phyloP scores from a whole-genome alignment of 352 stramenopile genomes.

The Phytophthora pisi region DNA sequence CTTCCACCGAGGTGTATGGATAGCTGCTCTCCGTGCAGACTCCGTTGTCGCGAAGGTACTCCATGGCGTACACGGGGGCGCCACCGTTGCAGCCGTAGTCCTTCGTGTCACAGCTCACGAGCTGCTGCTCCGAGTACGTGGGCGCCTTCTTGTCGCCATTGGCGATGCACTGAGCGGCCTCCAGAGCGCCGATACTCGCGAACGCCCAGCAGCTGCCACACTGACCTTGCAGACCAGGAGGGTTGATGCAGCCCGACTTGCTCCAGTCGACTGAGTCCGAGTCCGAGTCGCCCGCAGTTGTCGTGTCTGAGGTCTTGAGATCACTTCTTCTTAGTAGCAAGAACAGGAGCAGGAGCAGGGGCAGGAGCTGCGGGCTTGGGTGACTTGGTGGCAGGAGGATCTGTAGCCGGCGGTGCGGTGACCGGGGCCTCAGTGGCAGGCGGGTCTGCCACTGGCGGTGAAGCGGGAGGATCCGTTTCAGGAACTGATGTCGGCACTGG shows the following conservation, averaged over 20 bases:
- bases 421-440: slow-evolving; percentile 4
- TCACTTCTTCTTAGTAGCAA: slow-evolving; percentile 25
- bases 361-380: slow-evolving; percentile 2
- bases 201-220: slow-evolving; percentile 99
- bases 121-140: slow-evolving; percentile 91
- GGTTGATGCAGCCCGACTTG: slow-evolving; percentile 45
- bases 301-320: slow-evolving; percentile 3
- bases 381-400: not conserved
- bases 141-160: slow-evolving; percentile 63
- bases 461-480: not conserved
- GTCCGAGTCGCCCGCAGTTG: slow-evolving; percentile 23
- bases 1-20: slow-evolving; percentile 70
- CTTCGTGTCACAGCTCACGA: slow-evolving; percentile 90
- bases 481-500: slow-evolving; percentile 6
- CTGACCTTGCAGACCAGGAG: slow-evolving; percentile 94
- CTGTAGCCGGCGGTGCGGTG: not conserved
- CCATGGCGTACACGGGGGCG: slow-evolving; percentile 89
- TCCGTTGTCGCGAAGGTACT: slow-evolving; percentile 89
- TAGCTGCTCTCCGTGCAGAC: slow-evolving; percentile 84
- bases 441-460: not conserved
- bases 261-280: slow-evolving; percentile 49
- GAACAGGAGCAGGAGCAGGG: slow-evolving; percentile 9
- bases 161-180: slow-evolving; percentile 89
- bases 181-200: slow-evolving; percentile 89
- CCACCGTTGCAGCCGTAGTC: slow-evolving; percentile 93